These are phyloP conservation scores for Colletotrichum cuscutae DNA, from an alignment of 2,329 filamentous ascomycete genomes.

Conservation along the genomic window DNA sequence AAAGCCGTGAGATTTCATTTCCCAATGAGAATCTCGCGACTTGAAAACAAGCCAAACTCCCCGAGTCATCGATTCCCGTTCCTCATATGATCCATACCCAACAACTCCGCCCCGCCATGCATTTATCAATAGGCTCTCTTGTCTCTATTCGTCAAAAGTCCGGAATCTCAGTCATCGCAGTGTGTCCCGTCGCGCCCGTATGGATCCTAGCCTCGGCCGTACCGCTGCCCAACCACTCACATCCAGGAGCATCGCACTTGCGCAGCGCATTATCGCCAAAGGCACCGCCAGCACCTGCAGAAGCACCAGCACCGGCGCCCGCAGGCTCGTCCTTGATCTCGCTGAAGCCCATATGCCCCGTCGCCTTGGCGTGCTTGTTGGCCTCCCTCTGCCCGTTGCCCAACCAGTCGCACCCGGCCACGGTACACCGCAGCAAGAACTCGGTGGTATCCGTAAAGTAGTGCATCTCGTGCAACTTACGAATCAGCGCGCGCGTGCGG, in stretches of 20 bases:
- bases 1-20: background rate
- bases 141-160: constrained; percentile 40
- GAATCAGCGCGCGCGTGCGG: constrained; percentile 72
- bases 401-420: constrained; percentile 69
- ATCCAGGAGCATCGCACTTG: constrained; percentile 73
- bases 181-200: constrained; percentile 69
- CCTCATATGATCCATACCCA: background rate
- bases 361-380: constrained; percentile 68
- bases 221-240: constrained; percentile 74
- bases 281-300: background rate
- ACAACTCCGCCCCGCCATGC: background rate
- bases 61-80: background rate
- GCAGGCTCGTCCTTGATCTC: constrained; percentile 72
- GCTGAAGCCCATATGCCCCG: constrained; percentile 69
- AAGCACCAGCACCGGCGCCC: background rate
- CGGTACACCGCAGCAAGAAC: constrained; percentile 82
- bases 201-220: constrained; percentile 68
- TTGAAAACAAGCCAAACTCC: background rate
- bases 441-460: constrained; percentile 91
- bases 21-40: background rate
- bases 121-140: background rate
- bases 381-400: constrained; percentile 74
- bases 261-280: constrained; percentile 70
- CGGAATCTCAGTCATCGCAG: constrained; percentile 50
- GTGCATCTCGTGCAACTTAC: constrained; percentile 73